A percentile compares a stretch with the other conserved stretches of the same genome.
Evolutionary conservation across 2,329 filamentous ascomycete species (phyloP).

Genomic region (Didymella segeticola): DNA sequence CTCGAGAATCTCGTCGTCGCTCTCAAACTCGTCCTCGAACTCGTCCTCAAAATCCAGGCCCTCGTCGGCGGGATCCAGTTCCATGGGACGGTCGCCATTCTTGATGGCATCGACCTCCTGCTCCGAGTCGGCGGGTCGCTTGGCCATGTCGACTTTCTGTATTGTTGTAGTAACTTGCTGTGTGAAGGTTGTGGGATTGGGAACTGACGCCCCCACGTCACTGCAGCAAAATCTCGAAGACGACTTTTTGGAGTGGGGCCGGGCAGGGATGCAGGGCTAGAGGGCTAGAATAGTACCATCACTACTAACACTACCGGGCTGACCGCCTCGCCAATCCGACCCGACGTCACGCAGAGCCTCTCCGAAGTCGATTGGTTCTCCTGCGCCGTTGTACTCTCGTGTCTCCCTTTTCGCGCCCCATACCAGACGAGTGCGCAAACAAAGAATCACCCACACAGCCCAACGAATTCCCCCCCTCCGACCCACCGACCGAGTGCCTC

Average conservation of each 20-base stretch:
- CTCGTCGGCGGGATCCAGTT: conserved; percentile 55
- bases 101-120: conserved; percentile 63
- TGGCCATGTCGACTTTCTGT: conserved; percentile 65
- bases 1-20: conserved; percentile 89
- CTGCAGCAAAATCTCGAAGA: conserved; percentile 9
- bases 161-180: not conserved
- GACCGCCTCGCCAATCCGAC: not conserved
- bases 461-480: too few relatives aligned
- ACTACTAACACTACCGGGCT: not conserved
- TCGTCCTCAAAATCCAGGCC: conserved; percentile 89
- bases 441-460: not conserved
- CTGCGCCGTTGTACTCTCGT: too few relatives aligned
- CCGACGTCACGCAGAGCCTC: conserved; percentile 19
- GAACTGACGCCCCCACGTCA: not conserved
- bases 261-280: too few relatives aligned
- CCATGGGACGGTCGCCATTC: conserved; percentile 65
- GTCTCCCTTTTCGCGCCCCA: conserved; percentile 19
- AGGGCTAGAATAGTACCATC: not conserved
- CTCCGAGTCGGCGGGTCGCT: conserved; percentile 63
- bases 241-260: too few relatives aligned
- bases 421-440: conserved; percentile 11
- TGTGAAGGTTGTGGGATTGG: not conserved
- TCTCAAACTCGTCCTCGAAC: conserved; percentile 91
- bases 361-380: too few relatives aligned
- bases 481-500: too few relatives aligned